Base-by-base conservation (phyloP, 2,329 filamentous ascomycete genomes). In the Elsinoe necatrix region DNA sequence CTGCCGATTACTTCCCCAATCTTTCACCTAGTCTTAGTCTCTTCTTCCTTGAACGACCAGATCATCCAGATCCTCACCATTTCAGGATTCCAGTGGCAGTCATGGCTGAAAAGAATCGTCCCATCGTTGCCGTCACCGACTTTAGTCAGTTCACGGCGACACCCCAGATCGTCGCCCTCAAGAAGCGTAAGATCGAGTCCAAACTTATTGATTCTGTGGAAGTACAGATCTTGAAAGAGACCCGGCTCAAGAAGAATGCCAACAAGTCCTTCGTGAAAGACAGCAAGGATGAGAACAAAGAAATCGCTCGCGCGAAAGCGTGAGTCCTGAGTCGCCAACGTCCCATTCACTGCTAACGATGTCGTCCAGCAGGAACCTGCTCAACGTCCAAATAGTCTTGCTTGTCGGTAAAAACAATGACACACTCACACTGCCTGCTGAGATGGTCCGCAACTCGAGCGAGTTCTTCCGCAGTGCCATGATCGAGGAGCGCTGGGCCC, bases 381-480 rank as follows among this genome's bases (percentile, higher is more conserved):
- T 52, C 11, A 37, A 16, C 16, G 31, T 25, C 8, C 20, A 34
- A 27, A n/a, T 52, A 3, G 29, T 18, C 3, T n/a, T 52, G 29
- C 11, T 52, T 7, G 20, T 52, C 14, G 48, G 48, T 9, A 23
- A 29, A 11, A 20, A 52, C 4, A 25, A 52, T 7, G 29, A 23
- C 20, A 29, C 9, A n/a, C 1, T 52, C 20, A 23, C 11, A 21
- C 12, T 52, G 6, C 48, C 29, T 3, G 20, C 29, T 18, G 48
- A 18, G 8, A 37, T 20, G 18, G 12, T 52, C 12, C 48, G 31
- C 34, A 39, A 39, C 48, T 29, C 48, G 16, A 52, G 48, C 34
- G 14, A 16, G 4, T 52, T 52, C 48, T 52, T 37, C 48, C 12
- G 31, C 14, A 34, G n/a, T 12, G 48, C 48, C 29, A 52, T 52